Evolutionary conservation across 371 early-diverging fungal genomes (phyloP).

Genomic region (Thermomucor indicae-seudaticae): DNA sequence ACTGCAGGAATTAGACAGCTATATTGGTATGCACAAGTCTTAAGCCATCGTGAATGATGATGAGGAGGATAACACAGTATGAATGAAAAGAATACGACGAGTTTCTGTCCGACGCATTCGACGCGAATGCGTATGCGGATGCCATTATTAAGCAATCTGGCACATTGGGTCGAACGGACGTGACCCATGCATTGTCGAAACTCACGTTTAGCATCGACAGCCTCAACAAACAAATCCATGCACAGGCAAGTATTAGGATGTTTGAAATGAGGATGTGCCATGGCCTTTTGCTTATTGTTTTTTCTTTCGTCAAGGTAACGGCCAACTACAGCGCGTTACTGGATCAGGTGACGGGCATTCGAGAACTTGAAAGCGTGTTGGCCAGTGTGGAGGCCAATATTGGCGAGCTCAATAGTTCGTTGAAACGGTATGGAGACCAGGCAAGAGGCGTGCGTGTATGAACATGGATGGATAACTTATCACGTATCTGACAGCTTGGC

Average conservation of each 20-base stretch:
- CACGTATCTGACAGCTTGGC: constrained; percentile 36
- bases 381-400: constrained; percentile 55
- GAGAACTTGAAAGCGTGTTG: constrained; percentile 56
- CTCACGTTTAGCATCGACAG: constrained; percentile 72
- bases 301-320: constrained; percentile 64
- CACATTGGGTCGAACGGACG: constrained; percentile 50
- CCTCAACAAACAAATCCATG: constrained; percentile 73
- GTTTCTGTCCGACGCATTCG: constrained; percentile 55
- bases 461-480: background rate
- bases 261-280: background rate
- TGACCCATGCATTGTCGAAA: constrained; percentile 64
- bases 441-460: background rate
- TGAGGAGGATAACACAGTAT: background rate
- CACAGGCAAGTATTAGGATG: constrained; percentile 46
- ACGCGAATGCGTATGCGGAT: constrained; percentile 56
- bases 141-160: constrained; percentile 49
- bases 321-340: constrained; percentile 68
- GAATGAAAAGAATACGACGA: constrained; percentile 49
- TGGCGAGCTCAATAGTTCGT: constrained; percentile 49
- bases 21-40: constrained; percentile 15
- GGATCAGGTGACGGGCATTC: constrained; percentile 68
- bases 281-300: background rate
- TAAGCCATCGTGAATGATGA: background rate
- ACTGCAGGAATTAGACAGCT: constrained; percentile 24
- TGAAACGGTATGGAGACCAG: constrained; percentile 43